Conservation (phyloP, 805 yeast species). For the Spathaspora girioi region DNA sequence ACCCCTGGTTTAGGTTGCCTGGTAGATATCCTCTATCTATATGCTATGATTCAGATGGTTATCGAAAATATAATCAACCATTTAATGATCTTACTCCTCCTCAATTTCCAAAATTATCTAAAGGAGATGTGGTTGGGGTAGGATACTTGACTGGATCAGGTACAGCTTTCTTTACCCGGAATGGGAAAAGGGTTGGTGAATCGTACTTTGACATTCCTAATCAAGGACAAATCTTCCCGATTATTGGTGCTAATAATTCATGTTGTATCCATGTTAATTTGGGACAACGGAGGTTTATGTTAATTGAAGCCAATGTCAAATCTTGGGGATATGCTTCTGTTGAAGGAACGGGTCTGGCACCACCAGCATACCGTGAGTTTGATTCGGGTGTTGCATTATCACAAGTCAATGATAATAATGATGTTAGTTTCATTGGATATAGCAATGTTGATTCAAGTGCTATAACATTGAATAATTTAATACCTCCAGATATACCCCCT, state of each 20-base stretch:
- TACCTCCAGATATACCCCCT: slow-evolving; percentile 37
- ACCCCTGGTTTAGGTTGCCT: slow-evolving; percentile 90
- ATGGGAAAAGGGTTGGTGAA: slow-evolving; percentile 85
- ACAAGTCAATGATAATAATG: slow-evolving; percentile 22
- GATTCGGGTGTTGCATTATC: slow-evolving; percentile 72
- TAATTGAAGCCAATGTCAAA: slow-evolving; percentile 87
- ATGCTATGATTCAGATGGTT: slow-evolving; percentile 82
- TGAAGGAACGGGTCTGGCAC: slow-evolving; percentile 85
- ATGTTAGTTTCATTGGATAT: slow-evolving; percentile 36
- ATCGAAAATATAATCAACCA: slow-evolving; percentile 76
- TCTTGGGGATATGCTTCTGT: slow-evolving; percentile 95
- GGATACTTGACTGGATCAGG: slow-evolving; percentile 84
- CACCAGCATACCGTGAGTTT: slow-evolving; percentile 86
- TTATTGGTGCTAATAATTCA: slow-evolving; percentile 78
- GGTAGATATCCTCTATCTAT: slow-evolving; percentile 85
- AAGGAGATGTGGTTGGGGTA: slow-evolving; percentile 91
- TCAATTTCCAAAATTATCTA: slow-evolving; percentile 55
- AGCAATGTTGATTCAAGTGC: slow-evolving; percentile 36
- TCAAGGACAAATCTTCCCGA: slow-evolving; percentile 72
- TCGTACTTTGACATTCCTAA: slow-evolving; percentile 61
- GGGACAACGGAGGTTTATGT: slow-evolving; percentile 87
- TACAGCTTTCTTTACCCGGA: slow-evolving; percentile 87
- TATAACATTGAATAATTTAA: slow-evolving; percentile 38
- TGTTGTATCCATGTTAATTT: slow-evolving; percentile 84
- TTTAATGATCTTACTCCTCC: slow-evolving; percentile 46